Evolutionary conservation across 768 basidiomycete genomes (phyloP).

Genomic region (Coprinopsis sp.): DNA sequence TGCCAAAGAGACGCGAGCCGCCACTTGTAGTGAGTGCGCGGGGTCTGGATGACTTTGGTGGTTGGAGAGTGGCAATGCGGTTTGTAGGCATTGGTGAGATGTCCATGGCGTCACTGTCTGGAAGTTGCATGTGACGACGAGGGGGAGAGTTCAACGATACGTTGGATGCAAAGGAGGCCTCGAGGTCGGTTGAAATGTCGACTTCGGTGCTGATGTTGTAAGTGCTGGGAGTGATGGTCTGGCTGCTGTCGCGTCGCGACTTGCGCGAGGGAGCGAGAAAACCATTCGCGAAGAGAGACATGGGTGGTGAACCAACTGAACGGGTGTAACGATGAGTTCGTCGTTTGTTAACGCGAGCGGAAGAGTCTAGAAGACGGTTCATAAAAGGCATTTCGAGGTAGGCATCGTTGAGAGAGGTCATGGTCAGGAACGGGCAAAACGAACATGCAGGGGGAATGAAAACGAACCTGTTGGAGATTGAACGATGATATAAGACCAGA

Average conservation of each 20-base stretch:
- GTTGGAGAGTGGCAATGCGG: constrained; percentile 7
- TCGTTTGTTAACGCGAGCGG: constrained; percentile 31
- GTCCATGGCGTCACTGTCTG: constrained; percentile 69
- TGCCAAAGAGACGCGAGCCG: constrained; percentile 67
- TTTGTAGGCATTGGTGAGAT: constrained; percentile 66
- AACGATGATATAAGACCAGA: constrained; percentile 22
- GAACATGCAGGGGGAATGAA: constrained; percentile 14
- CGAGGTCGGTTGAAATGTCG: constrained; percentile 63
- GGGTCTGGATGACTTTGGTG: constrained; percentile 36
- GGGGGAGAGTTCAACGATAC: constrained; percentile 77
- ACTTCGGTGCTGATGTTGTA: constrained; percentile 54
- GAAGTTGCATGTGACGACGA: constrained; percentile 39
- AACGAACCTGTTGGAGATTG: constrained; percentile 13
- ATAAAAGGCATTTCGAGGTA: constrained; percentile 32
- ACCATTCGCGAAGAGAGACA: constrained; percentile 51
- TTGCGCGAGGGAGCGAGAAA: constrained; percentile 42
- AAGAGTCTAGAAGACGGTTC: constrained; percentile 36
- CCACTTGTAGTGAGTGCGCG: constrained; percentile 58
- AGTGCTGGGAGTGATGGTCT: constrained; percentile 32
- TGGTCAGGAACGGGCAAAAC: constrained; percentile 11
- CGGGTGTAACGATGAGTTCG: constrained; percentile 38
- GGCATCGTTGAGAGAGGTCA: constrained; percentile 14
- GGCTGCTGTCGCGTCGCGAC: constrained; percentile 46
- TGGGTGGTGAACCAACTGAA: constrained; percentile 33
- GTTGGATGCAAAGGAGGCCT: constrained; percentile 77